Base-by-base conservation (phyloP, 148 eudicot genomes). In the Agrostemma githago region DNA sequence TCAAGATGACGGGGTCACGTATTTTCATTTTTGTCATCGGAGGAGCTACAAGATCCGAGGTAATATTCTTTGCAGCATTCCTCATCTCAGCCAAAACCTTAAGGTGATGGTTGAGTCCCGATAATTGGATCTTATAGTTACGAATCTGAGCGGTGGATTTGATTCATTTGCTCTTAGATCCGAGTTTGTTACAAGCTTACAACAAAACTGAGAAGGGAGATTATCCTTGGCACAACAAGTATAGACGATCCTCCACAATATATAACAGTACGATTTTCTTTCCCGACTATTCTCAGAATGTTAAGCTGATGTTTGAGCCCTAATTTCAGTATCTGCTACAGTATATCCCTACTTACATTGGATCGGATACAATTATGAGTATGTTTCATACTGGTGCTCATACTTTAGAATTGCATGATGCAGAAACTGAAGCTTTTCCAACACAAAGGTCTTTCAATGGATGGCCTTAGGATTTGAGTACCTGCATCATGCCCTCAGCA, bases 21-120 rank as follows among this genome's bases (percentile, higher is more conserved):
- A 83, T 92, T 19, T 92, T 96, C 74, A 72, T 92, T 19, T 96
- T 96, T 82, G 78, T 96, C 57, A 88, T 96, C 38, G 99, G 99
- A 60, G 99, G 99, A 20, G 96, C 93, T 65, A 92, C 97, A 74
- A 81, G 97, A 84, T 96, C 99, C 44, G 97, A 96, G 97, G 99
- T 96, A 84, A 78, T 40, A 51, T 19, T n/a, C 19, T 54, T 44
- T 5, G 5, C 38, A 65, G 21, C 21, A 38, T 71, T 67, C 40
- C 41, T 46, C 26, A 19, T 20, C 17, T 65, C 26, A 26, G 1
- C 34, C 34, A 26, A 26, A 26, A 26, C 0, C 34, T 26, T 26
- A 26, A 26, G 34, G 34, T 26, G 34, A 26, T 26, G 34, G 34
- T 1, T 26, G 34, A 26, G 34, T 0, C 34, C 0, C 34, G 1